Conservation (phyloP, 768 basidiomycete genomes). For the Termitomyces sp. region DNA sequence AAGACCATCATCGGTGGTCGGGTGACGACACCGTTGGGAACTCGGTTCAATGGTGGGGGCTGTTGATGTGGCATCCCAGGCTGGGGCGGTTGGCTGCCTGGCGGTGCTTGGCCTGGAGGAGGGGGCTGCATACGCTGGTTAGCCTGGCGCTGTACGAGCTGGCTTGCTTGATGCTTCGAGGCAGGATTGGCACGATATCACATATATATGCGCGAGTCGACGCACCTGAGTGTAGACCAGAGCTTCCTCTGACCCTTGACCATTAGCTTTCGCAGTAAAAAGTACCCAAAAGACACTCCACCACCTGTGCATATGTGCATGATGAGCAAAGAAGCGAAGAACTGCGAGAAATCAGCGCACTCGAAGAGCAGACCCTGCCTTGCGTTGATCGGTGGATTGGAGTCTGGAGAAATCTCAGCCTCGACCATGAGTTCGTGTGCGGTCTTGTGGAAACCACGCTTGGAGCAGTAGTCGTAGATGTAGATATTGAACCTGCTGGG, state of each 20-base stretch:
- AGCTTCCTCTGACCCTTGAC: constrained; percentile 65
- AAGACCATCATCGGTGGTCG: constrained; percentile 21
- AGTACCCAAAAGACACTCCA: constrained; percentile 90
- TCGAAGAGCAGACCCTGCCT: constrained; percentile 82
- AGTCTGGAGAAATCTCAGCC: constrained; percentile 60
- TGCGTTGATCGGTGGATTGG: constrained; percentile 77
- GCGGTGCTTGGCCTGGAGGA: constrained; percentile 22
- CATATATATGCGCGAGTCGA: constrained; percentile 16
- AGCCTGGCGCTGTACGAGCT: constrained; percentile 28
- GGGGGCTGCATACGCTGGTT: constrained; percentile 18
- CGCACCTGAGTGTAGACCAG: constrained; percentile 67
- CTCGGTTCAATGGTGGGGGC: constrained; percentile 20
- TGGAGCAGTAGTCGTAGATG: constrained; percentile 81
- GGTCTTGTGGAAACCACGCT: constrained; percentile 75
- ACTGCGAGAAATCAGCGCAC: constrained; percentile 38
- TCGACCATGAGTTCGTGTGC: constrained; percentile 64
- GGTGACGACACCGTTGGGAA: constrained; percentile 15
- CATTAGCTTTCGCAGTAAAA: constrained; percentile 76
- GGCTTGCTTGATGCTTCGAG: constrained; percentile 23
- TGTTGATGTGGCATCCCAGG: constrained; percentile 24
- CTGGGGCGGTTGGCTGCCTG: constrained; percentile 16
- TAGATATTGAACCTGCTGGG: constrained; percentile 80
- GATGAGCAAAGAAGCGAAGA: constrained; percentile 9
- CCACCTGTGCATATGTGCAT: constrained; percentile 50
- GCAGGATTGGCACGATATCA: constrained; percentile 8